Base-by-base conservation (phyloP, 1,139 yeast genomes). In the Trichomonascaceae sp. region DNA sequence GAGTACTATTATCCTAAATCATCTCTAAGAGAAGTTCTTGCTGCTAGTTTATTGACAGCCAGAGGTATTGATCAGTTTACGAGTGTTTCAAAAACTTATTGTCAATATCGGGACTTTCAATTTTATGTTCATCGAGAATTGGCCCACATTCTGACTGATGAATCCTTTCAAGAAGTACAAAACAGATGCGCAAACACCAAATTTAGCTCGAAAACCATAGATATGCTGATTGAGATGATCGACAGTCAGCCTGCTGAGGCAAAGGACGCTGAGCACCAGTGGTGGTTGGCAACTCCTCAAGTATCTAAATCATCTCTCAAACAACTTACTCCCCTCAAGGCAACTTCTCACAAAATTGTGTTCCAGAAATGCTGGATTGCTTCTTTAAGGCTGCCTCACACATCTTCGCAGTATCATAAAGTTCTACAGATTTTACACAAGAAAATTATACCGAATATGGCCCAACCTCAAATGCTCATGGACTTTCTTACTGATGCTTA, bases 401-500 rank as follows among this genome's bases (percentile, higher is more conserved):
- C 76, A 1, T 59, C 61, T 2, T 70, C 65, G 8, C 96, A 89
- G 67, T 85, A 86, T 70, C 88, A 87, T 68, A 74, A 84, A 0
- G 75, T 85, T 1, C 74, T 93, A 53, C 73, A 81, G 8, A 79
- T 90, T 6, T 69, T 93, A 61, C 97, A 93, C 70, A 89, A 88
- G 67, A 75, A 96, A 58, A 78, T 93, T 51, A 84, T 93, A 43
- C 97, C 98, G 45, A 80, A 78, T 65, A 80, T 90, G 79, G 77
- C 82, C 46, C 84, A 84, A 60, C 96, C 98, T 1, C 87, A 88
- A 51, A 77, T 81, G 58, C 74, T 93, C 52, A 89, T 93, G 96
- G 99, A 93, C 70, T 93, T 91, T 68, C 75, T 93, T 57, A 89
- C 97, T 1, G 96, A 88, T 58, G 84, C 96, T 3, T 91, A 90